These are phyloP conservation scores for Lentinula sp. DNA, from an alignment of 768 basidiomycete species.

Conservation along the genomic window DNA sequence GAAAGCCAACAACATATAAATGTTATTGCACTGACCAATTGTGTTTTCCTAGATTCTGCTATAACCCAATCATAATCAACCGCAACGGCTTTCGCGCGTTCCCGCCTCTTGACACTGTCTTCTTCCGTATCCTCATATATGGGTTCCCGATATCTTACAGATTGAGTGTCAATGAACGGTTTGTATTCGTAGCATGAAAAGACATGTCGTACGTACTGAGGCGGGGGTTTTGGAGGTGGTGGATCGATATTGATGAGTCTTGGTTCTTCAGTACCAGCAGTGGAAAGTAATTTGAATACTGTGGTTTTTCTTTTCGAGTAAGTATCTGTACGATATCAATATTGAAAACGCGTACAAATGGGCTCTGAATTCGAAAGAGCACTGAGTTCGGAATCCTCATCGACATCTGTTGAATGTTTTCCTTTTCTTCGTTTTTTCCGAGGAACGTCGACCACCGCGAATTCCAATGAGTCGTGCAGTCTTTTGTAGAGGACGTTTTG, in stretches of 20 bases:
- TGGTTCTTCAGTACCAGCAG: not conserved
- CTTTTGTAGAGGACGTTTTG: not conserved
- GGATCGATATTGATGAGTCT: constrained; percentile 1
- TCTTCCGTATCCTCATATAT: not conserved
- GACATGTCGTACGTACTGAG: not conserved
- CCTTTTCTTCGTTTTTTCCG: not conserved
- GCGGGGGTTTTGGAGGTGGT: not conserved
- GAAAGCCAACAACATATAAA: not conserved
- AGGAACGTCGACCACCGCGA: not conserved
- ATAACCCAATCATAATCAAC: constrained; percentile 5
- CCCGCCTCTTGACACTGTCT: not conserved
- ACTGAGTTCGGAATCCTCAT: not conserved
- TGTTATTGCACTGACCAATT: not conserved
- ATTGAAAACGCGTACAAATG: not conserved
- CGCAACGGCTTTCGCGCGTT: not conserved
- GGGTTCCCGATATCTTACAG: constrained; percentile 3
- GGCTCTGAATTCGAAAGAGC: not conserved
- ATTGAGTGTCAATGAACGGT: not conserved
- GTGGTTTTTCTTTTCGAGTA: not conserved
- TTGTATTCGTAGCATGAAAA: not conserved
- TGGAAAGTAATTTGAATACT: not conserved
- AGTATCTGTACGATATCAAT: not conserved
- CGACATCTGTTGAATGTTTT: not conserved
- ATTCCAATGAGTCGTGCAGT: not conserved
- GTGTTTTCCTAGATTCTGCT: not conserved